Base-by-base conservation (phyloP, 2,329 filamentous ascomycete species). In the Metarhizium brunneum region DNA sequence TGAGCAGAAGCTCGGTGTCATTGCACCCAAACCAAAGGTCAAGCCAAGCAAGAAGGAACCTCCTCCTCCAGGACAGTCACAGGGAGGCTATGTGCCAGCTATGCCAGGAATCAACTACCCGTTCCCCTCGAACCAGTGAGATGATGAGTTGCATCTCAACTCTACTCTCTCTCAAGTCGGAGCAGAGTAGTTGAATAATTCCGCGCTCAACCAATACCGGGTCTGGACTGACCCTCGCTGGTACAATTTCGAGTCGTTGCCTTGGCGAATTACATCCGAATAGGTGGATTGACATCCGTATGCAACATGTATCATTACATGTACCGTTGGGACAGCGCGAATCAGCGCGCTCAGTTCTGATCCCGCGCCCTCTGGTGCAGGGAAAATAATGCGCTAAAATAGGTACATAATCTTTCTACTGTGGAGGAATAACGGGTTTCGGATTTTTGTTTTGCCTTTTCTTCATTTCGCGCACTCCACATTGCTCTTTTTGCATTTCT, bases 11-110 rank as follows among this genome's bases (percentile, higher is more conserved):
- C 61, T 66, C n/a, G 71, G 70, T 42, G 58, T 63, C 38, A 67
- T 69, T 40, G 67, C 69, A 11, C 70, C 71, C n/a, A 73, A 72
- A 58, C 69, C 66, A 35, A 73, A 72, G 63, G 63, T 58, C 50
- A 71, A 71, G 58, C 57, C 65, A 4, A 56, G 60, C 40, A 72
- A 71, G 61, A 72, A 69, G 59, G 68, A 70, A 14, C 32, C 18
- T 56, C 59, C 42, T 54, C 62, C 47, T 25, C 29, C 56, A 45
- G 56, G 54, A 11, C 56, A 58, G 50, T 14, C 43, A 4, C 14
- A 42, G 1, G 20, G 47, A 13, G 54, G 56, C 47, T 45, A 54
- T 32, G 52, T 49, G 30, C 63, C 66, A 16, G 57, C 62, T n/a
- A 61, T 68, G 58, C 60, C 66, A 4, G 62, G 62, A 18, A 65